Percentiles rank a stretch among this genome's conserved stretches.
These are phyloP conservation scores for Elsinoe arachidis DNA, from an alignment of 2,329 filamentous ascomycete species.

Conservation along the genomic window DNA sequence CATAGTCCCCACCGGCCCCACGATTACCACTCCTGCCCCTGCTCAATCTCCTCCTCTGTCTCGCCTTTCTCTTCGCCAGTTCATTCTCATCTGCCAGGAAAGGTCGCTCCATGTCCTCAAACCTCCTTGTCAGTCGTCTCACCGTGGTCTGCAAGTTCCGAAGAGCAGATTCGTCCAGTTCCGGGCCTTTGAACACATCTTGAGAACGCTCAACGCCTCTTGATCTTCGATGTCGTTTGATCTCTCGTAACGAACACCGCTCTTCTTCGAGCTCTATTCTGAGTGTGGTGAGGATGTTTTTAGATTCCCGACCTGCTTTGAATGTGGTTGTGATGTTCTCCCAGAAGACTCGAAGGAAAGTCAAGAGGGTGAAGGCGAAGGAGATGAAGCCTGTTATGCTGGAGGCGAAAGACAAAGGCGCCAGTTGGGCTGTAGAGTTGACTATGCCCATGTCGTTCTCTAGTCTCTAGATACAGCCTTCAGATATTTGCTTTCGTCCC, in stretches of 20 bases:
- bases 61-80: constrained; percentile 20
- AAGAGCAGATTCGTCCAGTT: constrained; percentile 28
- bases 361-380: constrained; percentile 36
- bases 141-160: constrained; percentile 30
- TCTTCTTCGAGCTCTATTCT: constrained; percentile 36
- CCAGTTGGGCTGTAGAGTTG: constrained; percentile 17
- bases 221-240: constrained; percentile 20
- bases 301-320: constrained; percentile 32
- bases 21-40: constrained; percentile 20
- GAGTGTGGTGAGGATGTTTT: constrained; percentile 32
- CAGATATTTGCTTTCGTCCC: too few relatives aligned
- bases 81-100: constrained; percentile 26
- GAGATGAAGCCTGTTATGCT: constrained; percentile 34
- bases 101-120: constrained; percentile 30
- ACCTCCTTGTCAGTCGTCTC: constrained; percentile 29
- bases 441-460: constrained; percentile 3
- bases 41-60: constrained; percentile 18
- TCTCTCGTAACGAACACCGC: constrained; percentile 27
- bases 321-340: constrained; percentile 31
- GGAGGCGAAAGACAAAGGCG: constrained; percentile 30
- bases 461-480: too few relatives aligned
- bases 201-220: constrained; percentile 15
- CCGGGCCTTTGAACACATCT: constrained; percentile 10
- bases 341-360: constrained; percentile 36
- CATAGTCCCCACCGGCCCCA: not conserved